Conservation (phyloP, 257 asterid species). For the Paraleonurus japonicus region DNA sequence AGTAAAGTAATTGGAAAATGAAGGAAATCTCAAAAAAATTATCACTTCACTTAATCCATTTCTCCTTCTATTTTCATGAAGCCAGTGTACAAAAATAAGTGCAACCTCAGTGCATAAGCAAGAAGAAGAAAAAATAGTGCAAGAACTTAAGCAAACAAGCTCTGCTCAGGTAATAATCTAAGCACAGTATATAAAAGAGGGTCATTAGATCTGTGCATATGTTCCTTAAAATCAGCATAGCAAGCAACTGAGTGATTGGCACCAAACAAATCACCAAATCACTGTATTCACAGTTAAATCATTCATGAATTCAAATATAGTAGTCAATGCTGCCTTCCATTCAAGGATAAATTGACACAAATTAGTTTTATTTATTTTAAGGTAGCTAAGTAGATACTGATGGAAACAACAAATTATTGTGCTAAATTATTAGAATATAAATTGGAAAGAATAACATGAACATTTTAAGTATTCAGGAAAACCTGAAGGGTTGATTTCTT, state of each 20-base stretch:
- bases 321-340: background rate
- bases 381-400: background rate
- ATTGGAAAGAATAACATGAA: slow-evolving; percentile 7
- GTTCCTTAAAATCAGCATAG: background rate
- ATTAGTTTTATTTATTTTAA: background rate
- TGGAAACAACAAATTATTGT: background rate
- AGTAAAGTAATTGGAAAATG: background rate
- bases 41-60: too few relatives aligned
- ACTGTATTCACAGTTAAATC: slow-evolving; percentile 1
- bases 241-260: slow-evolving; percentile 5
- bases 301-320: slow-evolving; percentile 1
- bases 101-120: too few relatives aligned
- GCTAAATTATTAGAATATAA: background rate
- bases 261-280: slow-evolving; percentile 6
- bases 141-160: too few relatives aligned
- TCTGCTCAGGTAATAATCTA: too few relatives aligned
- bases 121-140: too few relatives aligned
- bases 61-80: too few relatives aligned
- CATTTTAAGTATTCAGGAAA: slow-evolving; percentile 23
- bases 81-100: too few relatives aligned
- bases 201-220: background rate
- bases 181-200: background rate
- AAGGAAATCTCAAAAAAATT: too few relatives aligned
- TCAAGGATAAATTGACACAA: background rate
- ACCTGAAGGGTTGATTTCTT: slow-evolving; percentile 80